A percentile compares a stretch with the other conserved stretches of the same genome.
phyloP scores from a whole-genome alignment of 2,329 filamentous ascomycete genomes.

The Juglanconis juglandina region DNA sequence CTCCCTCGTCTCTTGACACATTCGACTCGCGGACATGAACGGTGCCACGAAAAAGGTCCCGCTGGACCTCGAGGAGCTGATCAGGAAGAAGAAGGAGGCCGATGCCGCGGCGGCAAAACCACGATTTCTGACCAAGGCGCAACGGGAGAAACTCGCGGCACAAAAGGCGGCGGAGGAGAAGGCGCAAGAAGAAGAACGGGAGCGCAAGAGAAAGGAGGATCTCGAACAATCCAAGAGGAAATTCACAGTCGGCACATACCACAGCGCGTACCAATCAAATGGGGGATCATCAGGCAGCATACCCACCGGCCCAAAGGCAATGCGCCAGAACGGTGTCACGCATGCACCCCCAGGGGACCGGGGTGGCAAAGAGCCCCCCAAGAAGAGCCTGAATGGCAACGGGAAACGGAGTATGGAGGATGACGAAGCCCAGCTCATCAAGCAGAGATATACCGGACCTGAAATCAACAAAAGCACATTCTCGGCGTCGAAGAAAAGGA shows the following conservation, averaged over 20 bases:
- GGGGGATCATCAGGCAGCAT: slow-evolving; percentile 32
- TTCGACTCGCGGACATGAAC: slow-evolving; percentile 8
- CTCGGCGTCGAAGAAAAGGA: slow-evolving; percentile 92
- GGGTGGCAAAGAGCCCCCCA: slow-evolving; percentile 7
- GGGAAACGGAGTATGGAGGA: slow-evolving; percentile 50
- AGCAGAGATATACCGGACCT: slow-evolving; percentile 85
- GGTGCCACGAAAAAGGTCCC: slow-evolving; percentile 38
- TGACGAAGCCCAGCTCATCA: slow-evolving; percentile 70
- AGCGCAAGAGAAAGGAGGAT: slow-evolving; percentile 41
- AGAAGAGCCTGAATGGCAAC: slow-evolving; percentile 34
- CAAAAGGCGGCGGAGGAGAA: slow-evolving; percentile 68
- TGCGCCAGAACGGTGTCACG: slow-evolving; percentile 41
- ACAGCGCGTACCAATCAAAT: slow-evolving; percentile 24
- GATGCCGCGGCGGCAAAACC: slow-evolving; percentile 83
- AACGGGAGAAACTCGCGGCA: slow-evolving; percentile 75
- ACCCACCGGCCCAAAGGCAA: slow-evolving; percentile 71
- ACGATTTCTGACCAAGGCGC: slow-evolving; percentile 79
- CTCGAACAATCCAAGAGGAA: slow-evolving; percentile 25
- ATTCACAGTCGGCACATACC: slow-evolving; percentile 22
- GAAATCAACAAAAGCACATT: slow-evolving; percentile 81
- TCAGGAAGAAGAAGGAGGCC: slow-evolving; percentile 80
- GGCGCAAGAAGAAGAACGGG: slow-evolving; percentile 52
- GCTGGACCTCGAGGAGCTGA: slow-evolving; percentile 79
- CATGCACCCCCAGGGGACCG: slow-evolving; percentile 16
- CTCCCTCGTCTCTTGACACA: background rate